Evolutionary conservation across 2,329 filamentous ascomycete species (phyloP), one percentile per base, ranked within the genome.

Genomic region (Anthostomella pinea): DNA sequence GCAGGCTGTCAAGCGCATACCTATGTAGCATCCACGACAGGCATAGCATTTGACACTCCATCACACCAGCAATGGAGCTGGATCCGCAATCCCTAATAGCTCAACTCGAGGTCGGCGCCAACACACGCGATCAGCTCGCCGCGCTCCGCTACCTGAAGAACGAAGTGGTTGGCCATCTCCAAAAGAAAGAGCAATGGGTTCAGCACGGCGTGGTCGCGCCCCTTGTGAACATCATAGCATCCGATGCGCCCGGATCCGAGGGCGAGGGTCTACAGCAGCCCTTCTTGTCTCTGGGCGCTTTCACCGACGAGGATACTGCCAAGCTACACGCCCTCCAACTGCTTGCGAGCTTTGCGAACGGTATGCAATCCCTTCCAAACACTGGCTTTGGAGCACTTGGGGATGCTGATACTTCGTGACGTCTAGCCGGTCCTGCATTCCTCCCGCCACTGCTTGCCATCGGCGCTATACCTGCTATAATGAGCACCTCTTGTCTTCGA

Each of bases 121-220:
- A 66, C 45, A 69, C 65, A 22, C 59, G 63, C 15, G 75, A 81
- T 45, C 75, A 77, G 51, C 67, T 77, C 25, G 67, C 71, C 17
- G 77, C 81, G 32, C 72, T 96, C 28, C 79, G 82, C 48, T 70
- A 73, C 26, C 68, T 98, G 19, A 97, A 95, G 69, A 93, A 95
- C 62, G 85, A 93, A 46, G 76, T 95, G 30, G 81, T 95, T 42
- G 93, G 93, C 16, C 88, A 97, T 62, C 75, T 85, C 21, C 82
- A 91, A 61, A 83, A 83, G 60, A 98, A 98, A 65, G 84, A 91
- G 63, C 65, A 79, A 38, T 90, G 83, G 70, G 73, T 96, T 25
- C 71, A 70, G 39, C 67, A 78, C 36, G 90, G 90, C 13, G 70
- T 87, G 18, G 64, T 93, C 30, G 73, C 78, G 35, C 73, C 76